A percentile compares a stretch with the other conserved stretches of the same genome.
Conservation (phyloP, 768 basidiomycete species). For the Polyporus arcularius region DNA sequence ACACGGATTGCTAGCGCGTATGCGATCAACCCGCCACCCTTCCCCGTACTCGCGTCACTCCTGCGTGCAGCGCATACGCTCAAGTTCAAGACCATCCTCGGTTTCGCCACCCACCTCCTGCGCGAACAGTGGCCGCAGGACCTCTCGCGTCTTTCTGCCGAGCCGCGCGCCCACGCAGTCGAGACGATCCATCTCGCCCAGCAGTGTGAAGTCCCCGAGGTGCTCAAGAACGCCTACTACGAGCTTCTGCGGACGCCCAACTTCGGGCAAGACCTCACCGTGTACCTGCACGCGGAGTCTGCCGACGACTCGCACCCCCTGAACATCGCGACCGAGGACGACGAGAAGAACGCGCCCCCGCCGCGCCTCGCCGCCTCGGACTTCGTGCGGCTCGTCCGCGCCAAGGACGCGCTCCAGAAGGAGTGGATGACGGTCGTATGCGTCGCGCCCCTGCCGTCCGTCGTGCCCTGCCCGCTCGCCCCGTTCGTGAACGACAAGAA, state of each 20-base stretch:
- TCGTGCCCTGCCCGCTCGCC: slow-evolving; percentile 25
- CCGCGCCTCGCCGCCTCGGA: slow-evolving; percentile 17
- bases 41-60: slow-evolving; percentile 33
- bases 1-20: slow-evolving; percentile 23
- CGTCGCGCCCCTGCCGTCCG: slow-evolving; percentile 21
- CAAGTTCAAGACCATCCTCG: slow-evolving; percentile 31
- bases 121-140: slow-evolving; percentile 33
- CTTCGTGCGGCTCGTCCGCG: slow-evolving; percentile 23
- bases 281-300: slow-evolving; percentile 4
- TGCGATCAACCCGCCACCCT: slow-evolving; percentile 28
- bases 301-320: not conserved
- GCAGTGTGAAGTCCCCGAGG: slow-evolving; percentile 28
- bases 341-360: slow-evolving; percentile 6
- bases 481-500: not conserved
- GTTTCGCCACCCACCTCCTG: slow-evolving; percentile 32
- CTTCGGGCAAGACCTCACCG: slow-evolving; percentile 28
- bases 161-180: slow-evolving; percentile 25
- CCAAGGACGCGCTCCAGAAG: slow-evolving; percentile 24
- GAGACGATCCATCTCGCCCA: slow-evolving; percentile 36
- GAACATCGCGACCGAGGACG: not conserved
- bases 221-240: slow-evolving; percentile 42
- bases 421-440: slow-evolving; percentile 25
- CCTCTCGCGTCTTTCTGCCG: slow-evolving; percentile 10
- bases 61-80: slow-evolving; percentile 39
- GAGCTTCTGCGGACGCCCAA: slow-evolving; percentile 36